Evolutionary conservation across 176 grass and related monocot genomes (phyloP).

Genomic region (Cocos nucifera): DNA sequence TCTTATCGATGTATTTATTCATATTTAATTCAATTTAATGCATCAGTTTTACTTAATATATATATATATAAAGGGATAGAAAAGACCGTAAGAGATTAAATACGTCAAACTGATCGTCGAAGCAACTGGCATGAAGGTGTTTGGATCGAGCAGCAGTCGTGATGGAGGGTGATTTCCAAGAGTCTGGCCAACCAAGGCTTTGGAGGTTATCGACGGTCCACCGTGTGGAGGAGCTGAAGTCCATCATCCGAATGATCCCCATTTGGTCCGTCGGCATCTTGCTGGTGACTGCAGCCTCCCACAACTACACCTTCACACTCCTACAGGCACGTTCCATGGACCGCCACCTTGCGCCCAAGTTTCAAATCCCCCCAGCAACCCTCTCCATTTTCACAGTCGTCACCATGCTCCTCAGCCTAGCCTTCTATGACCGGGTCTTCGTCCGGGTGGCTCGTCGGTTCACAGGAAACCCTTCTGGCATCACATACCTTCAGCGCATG

Average conservation of each 20-base stretch:
- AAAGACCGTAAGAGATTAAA: too few species aligned
- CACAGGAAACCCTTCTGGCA: constrained; percentile 47
- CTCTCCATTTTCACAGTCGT: constrained; percentile 10
- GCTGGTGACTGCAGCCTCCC: neutral
- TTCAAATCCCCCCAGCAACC: constrained; percentile 8
- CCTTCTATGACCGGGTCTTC: neutral
- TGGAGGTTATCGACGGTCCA: constrained; percentile 14
- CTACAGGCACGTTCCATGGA: constrained; percentile 14
- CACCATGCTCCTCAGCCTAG: constrained; percentile 4
- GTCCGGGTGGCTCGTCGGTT: constrained; percentile 20
- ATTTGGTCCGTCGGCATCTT: constrained; percentile 8
- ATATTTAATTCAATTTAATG: too few species aligned
- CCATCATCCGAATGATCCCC: constrained; percentile 15
- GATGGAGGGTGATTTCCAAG: constrained; percentile 1
- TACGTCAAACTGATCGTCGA: too few species aligned
- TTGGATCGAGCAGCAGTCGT: constrained; percentile 69
- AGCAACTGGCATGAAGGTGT: constrained; percentile 22
- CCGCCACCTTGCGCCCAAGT: constrained; percentile 2
- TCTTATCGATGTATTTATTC: too few species aligned
- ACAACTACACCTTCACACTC: constrained; percentile 6
- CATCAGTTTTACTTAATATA: too few species aligned
- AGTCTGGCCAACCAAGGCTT: constrained; percentile 1
- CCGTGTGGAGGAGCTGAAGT: constrained; percentile 17
- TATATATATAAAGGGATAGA: too few species aligned
- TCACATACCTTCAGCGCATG: constrained; percentile 71